Percentiles rank a stretch among this genome's conserved stretches.
Evolutionary conservation across 2,329 filamentous ascomycete species (phyloP).

Genomic region (Colletotrichum somersetense): DNA sequence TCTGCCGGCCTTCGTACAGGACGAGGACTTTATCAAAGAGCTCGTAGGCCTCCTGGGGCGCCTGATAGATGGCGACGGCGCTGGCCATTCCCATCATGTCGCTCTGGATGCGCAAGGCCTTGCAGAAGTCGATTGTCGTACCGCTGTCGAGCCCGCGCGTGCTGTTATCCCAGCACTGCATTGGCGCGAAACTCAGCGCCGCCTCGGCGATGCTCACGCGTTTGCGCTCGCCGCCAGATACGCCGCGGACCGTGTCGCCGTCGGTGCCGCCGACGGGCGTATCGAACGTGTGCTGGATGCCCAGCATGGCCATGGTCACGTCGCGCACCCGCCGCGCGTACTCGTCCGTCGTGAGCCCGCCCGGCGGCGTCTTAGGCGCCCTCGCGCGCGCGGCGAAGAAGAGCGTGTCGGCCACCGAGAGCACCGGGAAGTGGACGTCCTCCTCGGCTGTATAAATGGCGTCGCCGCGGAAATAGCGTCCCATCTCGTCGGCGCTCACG

Average conservation of each 20-base stretch:
- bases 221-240: constrained; percentile 77
- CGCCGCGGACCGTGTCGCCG: constrained; percentile 70
- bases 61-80: constrained; percentile 75
- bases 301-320: constrained; percentile 80
- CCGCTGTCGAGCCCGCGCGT: constrained; percentile 74
- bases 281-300: constrained; percentile 76
- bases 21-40: constrained; percentile 77
- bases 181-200: constrained; percentile 50
- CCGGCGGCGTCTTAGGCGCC: constrained; percentile 61
- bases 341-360: constrained; percentile 56
- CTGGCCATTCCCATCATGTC: constrained; percentile 70
- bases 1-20: constrained; percentile 76
- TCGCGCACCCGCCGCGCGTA: constrained; percentile 70
- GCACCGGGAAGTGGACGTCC: constrained; percentile 71
- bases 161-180: constrained; percentile 80
- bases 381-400: constrained; percentile 70
- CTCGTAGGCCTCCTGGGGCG: constrained; percentile 55
- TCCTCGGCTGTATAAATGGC: constrained; percentile 76
- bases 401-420: constrained; percentile 73
- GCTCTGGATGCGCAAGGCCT: constrained; percentile 70
- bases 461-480: constrained; percentile 61
- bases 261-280: constrained; percentile 77
- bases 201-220: constrained; percentile 83
- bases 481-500: constrained; percentile 39
- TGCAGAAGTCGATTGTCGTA: constrained; percentile 76